Evolutionary conservation across 257 asterid species (phyloP).

Genomic region (Marsdenia floribunda): DNA sequence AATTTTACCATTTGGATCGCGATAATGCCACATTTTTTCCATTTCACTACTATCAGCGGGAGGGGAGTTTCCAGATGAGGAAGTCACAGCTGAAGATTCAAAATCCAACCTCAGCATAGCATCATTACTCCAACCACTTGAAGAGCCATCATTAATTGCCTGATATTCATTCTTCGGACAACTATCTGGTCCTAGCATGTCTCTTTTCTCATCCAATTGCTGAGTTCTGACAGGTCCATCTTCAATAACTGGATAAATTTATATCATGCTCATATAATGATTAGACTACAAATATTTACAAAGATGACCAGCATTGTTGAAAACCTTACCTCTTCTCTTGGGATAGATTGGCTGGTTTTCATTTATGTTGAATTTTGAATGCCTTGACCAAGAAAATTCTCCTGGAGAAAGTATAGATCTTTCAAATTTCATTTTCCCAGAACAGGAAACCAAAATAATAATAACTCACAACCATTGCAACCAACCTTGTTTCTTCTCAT

Average conservation of each 20-base stretch:
- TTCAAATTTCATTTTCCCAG: neutral
- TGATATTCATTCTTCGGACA: slow-evolving; percentile 32
- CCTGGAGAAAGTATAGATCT: slow-evolving; percentile 17
- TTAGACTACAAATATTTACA: slow-evolving; percentile 12
- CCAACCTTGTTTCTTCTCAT: slow-evolving; percentile 41
- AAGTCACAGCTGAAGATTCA: slow-evolving; percentile 38
- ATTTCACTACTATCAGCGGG: slow-evolving; percentile 47
- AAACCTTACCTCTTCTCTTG: slow-evolving; percentile 22
- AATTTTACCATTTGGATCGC: slow-evolving; percentile 82
- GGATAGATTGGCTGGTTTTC: slow-evolving; percentile 12
- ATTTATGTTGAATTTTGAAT: slow-evolving; percentile 9
- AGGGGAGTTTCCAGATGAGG: slow-evolving; percentile 29
- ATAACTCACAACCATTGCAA: slow-evolving; percentile 8
- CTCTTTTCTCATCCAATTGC: slow-evolving; percentile 31
- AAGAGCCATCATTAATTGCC: slow-evolving; percentile 22
- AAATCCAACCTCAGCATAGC: slow-evolving; percentile 38
- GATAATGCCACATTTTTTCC: slow-evolving; percentile 90
- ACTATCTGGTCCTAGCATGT: slow-evolving; percentile 31
- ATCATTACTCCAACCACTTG: slow-evolving; percentile 27
- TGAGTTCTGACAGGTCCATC: slow-evolving; percentile 31
- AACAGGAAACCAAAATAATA: slow-evolving; percentile 7
- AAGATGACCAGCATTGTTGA: neutral
- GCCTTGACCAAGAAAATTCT: slow-evolving; percentile 9
- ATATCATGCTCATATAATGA: slow-evolving; percentile 14
- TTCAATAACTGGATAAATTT: slow-evolving; percentile 50